Conservation (phyloP, 2,329 filamentous ascomycete species). For the Fusarium tuaranense region DNA sequence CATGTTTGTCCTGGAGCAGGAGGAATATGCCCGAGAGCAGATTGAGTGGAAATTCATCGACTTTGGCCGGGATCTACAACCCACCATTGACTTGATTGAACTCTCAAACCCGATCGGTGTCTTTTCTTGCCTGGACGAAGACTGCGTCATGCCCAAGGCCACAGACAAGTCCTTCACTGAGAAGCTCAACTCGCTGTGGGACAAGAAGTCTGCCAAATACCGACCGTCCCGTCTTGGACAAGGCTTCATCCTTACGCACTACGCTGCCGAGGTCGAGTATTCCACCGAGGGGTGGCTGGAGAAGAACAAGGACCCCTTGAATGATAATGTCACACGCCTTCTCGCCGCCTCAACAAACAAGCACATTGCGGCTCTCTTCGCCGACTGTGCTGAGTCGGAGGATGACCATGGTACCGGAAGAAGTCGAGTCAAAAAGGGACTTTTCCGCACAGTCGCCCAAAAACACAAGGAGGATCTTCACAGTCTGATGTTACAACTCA, state of each 20-base stretch:
- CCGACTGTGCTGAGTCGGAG: constrained; percentile 86
- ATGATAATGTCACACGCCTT: constrained; percentile 94
- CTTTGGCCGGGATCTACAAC: constrained; percentile 95
- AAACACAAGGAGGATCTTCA: constrained; percentile 98
- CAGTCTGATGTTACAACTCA: constrained; percentile 92
- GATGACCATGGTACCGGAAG: constrained; percentile 76
- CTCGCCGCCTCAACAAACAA: constrained; percentile 84
- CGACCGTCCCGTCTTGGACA: constrained; percentile 87
- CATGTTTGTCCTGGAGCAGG: constrained; percentile 99
- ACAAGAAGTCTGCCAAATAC: constrained; percentile 95
- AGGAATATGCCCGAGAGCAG: constrained; percentile 96
- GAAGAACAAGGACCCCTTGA: constrained; percentile 98
- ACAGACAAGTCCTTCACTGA: constrained; percentile 98
- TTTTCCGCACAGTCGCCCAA: constrained; percentile 97
- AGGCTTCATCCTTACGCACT: constrained; percentile 96
- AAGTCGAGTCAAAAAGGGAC: constrained; percentile 93
- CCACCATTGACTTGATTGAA: constrained; percentile 97
- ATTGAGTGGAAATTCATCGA: constrained; percentile 99
- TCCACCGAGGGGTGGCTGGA: constrained; percentile 95
- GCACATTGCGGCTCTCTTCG: constrained; percentile 87
- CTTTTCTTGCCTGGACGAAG: constrained; percentile 97
- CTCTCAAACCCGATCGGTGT: constrained; percentile 97
- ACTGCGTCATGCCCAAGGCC: constrained; percentile 98
- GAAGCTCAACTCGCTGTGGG: constrained; percentile 96
- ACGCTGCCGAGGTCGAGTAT: constrained; percentile 98